Percentiles rank a stretch among this genome's conserved stretches.
These are phyloP conservation scores for Tolypocladium tropicale DNA, from an alignment of 2,329 filamentous ascomycete species.

Conservation along the genomic window DNA sequence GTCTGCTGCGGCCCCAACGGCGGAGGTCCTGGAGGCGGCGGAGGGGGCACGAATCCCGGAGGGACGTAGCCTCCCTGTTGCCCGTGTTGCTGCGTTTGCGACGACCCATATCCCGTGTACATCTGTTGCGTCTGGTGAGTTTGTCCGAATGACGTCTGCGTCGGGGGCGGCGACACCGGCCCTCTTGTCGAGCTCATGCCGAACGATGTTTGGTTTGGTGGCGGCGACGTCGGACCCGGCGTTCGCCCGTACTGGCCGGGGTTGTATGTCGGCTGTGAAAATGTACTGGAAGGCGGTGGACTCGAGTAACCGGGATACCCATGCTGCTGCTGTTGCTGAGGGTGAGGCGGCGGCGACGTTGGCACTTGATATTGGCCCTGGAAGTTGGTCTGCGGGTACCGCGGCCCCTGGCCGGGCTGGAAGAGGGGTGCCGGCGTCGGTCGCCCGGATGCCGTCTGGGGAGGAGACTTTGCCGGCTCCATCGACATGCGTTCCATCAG, in stretches of 20 bases:
- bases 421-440: constrained; percentile 35
- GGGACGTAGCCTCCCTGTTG: constrained; percentile 35
- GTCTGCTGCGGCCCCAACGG: constrained; percentile 54
- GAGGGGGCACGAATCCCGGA: constrained; percentile 50
- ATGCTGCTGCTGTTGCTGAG: constrained; percentile 32
- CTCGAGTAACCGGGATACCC: constrained; percentile 31
- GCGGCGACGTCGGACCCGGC: constrained; percentile 48
- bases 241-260: constrained; percentile 49
- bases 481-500: constrained; percentile 96
- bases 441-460: constrained; percentile 12
- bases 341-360: constrained; percentile 40
- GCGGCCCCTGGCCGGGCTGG: constrained; percentile 33
- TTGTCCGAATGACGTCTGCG: constrained; percentile 39
- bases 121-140: constrained; percentile 34
- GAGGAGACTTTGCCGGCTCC: constrained; percentile 44
- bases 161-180: constrained; percentile 46
- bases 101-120: constrained; percentile 22
- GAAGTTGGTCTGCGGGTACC: constrained; percentile 45
- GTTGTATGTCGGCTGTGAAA: constrained; percentile 44
- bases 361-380: constrained; percentile 50
- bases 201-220: constrained; percentile 49
- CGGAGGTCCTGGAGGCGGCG: constrained; percentile 52
- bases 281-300: constrained; percentile 30
- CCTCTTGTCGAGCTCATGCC: constrained; percentile 25
- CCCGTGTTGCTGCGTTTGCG: constrained; percentile 23